These are phyloP conservation scores for Coemansia sp. DNA, from an alignment of 192 early-diverging fungal genomes.

Conservation along the genomic window DNA sequence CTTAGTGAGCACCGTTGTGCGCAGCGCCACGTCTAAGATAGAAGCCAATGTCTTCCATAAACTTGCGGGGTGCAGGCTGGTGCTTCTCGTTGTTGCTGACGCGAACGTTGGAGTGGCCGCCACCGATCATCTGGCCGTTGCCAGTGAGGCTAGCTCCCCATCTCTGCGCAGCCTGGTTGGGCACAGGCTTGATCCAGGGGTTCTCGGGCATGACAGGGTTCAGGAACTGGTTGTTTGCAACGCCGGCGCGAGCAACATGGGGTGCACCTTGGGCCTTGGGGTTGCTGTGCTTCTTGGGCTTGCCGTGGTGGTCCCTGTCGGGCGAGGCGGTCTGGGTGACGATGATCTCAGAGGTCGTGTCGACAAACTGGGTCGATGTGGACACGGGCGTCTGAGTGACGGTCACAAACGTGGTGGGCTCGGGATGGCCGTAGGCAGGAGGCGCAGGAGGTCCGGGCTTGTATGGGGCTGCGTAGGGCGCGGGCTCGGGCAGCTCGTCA, in stretches of 20 bases:
- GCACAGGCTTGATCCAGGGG: conserved; percentile 9
- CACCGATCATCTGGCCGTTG: neutral
- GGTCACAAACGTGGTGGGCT: conserved; percentile 8
- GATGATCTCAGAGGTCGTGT: conserved; percentile 9
- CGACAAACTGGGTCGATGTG: conserved; percentile 7
- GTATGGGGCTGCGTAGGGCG: conserved; percentile 3
- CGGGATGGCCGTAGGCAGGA: conserved; percentile 8
- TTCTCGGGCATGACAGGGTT: conserved; percentile 7
- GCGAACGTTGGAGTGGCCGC: conserved; percentile 2
- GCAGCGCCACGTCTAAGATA: conserved; percentile 9
- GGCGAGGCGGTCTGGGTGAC: conserved; percentile 4
- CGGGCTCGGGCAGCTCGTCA: neutral
- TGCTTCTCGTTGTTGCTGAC: neutral
- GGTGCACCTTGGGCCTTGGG: neutral
- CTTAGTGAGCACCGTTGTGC: conserved; percentile 1
- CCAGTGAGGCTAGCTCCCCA: neutral
- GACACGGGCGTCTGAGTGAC: conserved; percentile 9
- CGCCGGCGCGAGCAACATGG: neutral
- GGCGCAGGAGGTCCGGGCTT: conserved; percentile 8
- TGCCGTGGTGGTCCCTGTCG: neutral
- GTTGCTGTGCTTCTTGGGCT: conserved; percentile 6
- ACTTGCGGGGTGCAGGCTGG: neutral
- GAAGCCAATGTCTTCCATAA: conserved; percentile 18
- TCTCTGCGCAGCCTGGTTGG: neutral
- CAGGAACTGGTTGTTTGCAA: neutral